These are phyloP conservation scores for Blastosporella zonata DNA, from an alignment of 1,284 basidiomycete genomes.

Conservation along the genomic window DNA sequence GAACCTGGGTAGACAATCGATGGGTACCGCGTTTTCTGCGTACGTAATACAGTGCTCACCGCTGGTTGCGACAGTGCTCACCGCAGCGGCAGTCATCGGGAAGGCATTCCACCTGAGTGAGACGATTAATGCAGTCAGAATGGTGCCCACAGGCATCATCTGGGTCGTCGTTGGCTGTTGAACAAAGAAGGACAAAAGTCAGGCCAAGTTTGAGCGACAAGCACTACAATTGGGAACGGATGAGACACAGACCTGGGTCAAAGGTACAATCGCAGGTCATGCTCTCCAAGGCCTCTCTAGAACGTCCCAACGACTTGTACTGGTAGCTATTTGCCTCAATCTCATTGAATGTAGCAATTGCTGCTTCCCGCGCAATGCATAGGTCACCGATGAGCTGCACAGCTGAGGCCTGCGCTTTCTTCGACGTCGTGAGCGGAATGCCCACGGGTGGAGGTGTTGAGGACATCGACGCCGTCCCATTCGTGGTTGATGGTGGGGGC, in stretches of 20 bases:
- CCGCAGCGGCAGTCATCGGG: conserved; percentile 85
- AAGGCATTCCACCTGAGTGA: conserved; percentile 96
- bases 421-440: conserved; percentile 24
- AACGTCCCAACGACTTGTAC: conserved; percentile 82
- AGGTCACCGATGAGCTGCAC: conserved; percentile 76
- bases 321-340: conserved; percentile 85
- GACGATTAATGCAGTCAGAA: conserved; percentile 95
- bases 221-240: conserved; percentile 17
- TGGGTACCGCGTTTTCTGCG: conserved; percentile 7
- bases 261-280: conserved; percentile 92
- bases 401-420: conserved; percentile 29
- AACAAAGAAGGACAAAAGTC: conserved; percentile 8
- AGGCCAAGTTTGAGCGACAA: conserved; percentile 5
- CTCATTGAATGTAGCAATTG: conserved; percentile 72
- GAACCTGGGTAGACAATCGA: conserved; percentile 55
- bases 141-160: conserved; percentile 81
- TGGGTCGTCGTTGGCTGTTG: conserved; percentile 53
- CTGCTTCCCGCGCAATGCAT: conserved; percentile 71
- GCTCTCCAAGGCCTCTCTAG: conserved; percentile 85
- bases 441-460: conserved; percentile 32
- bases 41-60: conserved; percentile 50
- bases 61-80: conserved; percentile 86
- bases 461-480: conserved; percentile 30
- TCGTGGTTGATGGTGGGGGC: conserved; percentile 26
- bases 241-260: conserved; percentile 67